Evolutionary conservation across 164 flowering plant species (phyloP).

Genomic region (Umbellularia californica): DNA sequence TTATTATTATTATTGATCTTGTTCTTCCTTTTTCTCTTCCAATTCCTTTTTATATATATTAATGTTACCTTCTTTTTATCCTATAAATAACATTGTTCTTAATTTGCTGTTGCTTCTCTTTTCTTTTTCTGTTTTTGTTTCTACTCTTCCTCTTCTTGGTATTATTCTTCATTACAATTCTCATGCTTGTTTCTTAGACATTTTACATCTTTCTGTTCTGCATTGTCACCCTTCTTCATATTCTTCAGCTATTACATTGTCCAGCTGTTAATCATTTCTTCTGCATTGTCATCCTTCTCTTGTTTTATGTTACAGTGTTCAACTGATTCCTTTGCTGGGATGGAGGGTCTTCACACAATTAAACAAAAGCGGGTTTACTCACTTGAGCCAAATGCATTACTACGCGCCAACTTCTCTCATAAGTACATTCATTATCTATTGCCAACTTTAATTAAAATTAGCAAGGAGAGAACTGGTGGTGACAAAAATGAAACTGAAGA

Average conservation of each 20-base stretch:
- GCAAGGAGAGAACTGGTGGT: neutral
- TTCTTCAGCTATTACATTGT: neutral
- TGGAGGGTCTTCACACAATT: constrained; percentile 15
- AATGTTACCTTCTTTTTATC: neutral
- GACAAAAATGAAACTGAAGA: neutral
- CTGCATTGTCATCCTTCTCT: neutral
- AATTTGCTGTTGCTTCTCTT: neutral
- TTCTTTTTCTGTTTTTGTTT: neutral
- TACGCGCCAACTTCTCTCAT: constrained; percentile 12
- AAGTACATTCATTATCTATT: constrained; percentile 25
- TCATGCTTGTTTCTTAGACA: neutral
- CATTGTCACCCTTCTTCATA: neutral
- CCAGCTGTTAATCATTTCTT: neutral
- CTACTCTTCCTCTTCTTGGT: neutral
- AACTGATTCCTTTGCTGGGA: neutral
- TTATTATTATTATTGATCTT: neutral
- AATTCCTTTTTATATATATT: neutral
- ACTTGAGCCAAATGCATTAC: constrained; percentile 13
- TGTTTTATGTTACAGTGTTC: neutral
- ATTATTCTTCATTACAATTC: neutral
- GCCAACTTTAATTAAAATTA: constrained; percentile 19
- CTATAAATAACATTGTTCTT: neutral
- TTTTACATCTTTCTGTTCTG: neutral
- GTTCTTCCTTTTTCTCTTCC: neutral
- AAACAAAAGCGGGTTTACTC: constrained; percentile 24